These are phyloP conservation scores for Pleoardoris graminearum DNA, from an alignment of 2,329 filamentous ascomycete species.

Conservation along the genomic window DNA sequence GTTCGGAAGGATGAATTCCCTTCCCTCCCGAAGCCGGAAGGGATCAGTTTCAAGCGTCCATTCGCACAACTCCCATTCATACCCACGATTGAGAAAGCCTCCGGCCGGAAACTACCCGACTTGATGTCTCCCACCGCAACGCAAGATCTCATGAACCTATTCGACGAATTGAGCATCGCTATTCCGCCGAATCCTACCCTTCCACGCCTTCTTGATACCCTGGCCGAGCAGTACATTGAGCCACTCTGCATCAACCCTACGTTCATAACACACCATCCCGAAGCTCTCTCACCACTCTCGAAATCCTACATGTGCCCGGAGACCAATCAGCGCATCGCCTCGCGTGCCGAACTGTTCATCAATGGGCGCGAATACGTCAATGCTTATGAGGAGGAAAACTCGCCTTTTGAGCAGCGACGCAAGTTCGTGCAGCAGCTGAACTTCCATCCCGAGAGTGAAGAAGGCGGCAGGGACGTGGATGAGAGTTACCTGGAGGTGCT, in stretches of 20 bases:
- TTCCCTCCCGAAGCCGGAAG: slow-evolving; percentile 47
- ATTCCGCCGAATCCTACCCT: slow-evolving; percentile 60
- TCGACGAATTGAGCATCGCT: slow-evolving; percentile 53
- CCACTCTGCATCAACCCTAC: slow-evolving; percentile 71
- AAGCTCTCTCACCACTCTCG: slow-evolving; percentile 85
- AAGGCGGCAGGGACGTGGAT: slow-evolving; percentile 60
- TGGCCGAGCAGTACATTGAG: slow-evolving; percentile 78
- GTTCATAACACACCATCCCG: slow-evolving; percentile 88
- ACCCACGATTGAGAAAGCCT: slow-evolving; percentile 70
- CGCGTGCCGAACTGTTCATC: slow-evolving; percentile 84
- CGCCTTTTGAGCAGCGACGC: slow-evolving; percentile 78
- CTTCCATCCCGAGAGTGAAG: slow-evolving; percentile 40
- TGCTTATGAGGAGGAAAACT: slow-evolving; percentile 98
- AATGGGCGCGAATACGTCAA: slow-evolving; percentile 83
- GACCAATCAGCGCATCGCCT: slow-evolving; percentile 72
- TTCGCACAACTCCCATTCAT: slow-evolving; percentile 79
- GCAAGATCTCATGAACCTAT: slow-evolving; percentile 60
- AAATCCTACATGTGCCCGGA: slow-evolving; percentile 77
- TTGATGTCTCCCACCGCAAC: slow-evolving; percentile 57
- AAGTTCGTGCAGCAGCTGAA: slow-evolving; percentile 72
- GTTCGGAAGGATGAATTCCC: slow-evolving; percentile 48
- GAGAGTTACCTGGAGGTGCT: slow-evolving; percentile 83
- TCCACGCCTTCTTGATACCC: slow-evolving; percentile 76
- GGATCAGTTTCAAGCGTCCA: slow-evolving; percentile 60
- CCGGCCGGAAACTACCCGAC: slow-evolving; percentile 66